Evolutionary conservation across 805 yeast genomes (phyloP).

Genomic region (Cyberlindnera maritima): DNA sequence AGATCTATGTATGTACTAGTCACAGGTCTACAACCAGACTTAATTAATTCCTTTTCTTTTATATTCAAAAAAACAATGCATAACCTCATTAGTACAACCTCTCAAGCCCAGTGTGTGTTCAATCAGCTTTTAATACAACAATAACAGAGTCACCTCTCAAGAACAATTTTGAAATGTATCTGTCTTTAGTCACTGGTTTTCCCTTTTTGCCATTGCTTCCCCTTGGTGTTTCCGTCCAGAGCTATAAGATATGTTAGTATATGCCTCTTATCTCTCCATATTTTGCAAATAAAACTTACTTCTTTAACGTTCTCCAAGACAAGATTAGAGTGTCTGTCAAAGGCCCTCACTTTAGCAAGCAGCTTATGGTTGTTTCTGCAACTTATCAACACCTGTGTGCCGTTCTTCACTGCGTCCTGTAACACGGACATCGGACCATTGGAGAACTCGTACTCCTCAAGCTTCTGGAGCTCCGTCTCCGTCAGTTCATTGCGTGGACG

Average conservation of each 20-base stretch:
- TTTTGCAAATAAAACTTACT: too few species aligned
- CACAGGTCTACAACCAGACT: too few species aligned
- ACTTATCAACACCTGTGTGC: slow-evolving; percentile 79
- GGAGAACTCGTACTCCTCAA: slow-evolving; percentile 86
- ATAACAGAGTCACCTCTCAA: slow-evolving; percentile 95
- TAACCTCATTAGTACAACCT: slow-evolving; percentile 6
- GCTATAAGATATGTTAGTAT: slow-evolving; percentile 16
- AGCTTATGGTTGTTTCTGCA: slow-evolving; percentile 92
- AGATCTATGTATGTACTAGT: too few species aligned
- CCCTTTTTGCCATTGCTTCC: slow-evolving; percentile 69
- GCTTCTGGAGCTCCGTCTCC: slow-evolving; percentile 70
- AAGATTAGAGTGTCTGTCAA: slow-evolving; percentile 95
- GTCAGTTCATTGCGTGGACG: slow-evolving; percentile 79
- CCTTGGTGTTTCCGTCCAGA: slow-evolving; percentile 65
- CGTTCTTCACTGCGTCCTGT: slow-evolving; percentile 75
- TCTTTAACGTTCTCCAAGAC: slow-evolving; percentile 91
- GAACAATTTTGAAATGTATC: slow-evolving; percentile 87
- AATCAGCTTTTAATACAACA: slow-evolving; percentile 59
- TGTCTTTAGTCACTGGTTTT: slow-evolving; percentile 61
- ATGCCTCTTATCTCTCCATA: too few species aligned
- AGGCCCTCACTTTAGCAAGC: slow-evolving; percentile 86
- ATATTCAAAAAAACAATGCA: slow-evolving; percentile 3
- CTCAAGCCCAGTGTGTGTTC: neutral
- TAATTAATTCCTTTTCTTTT: neutral
- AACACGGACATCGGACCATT: slow-evolving; percentile 90